Percentiles rank a stretch among this genome's conserved stretches.
Conservation (phyloP, 805 yeast genomes). For the Pichia nakasei region DNA sequence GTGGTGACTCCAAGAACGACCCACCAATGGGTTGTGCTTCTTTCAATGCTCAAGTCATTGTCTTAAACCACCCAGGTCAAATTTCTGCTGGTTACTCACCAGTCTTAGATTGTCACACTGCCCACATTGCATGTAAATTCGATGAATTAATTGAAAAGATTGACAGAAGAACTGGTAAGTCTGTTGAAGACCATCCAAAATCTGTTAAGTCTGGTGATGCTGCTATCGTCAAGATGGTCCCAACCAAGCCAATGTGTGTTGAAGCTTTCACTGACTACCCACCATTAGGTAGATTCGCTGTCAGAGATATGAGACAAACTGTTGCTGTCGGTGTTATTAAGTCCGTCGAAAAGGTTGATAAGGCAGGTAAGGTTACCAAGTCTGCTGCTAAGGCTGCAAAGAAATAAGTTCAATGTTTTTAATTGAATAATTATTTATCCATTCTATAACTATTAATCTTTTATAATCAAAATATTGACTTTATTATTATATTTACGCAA, state of each 20-base stretch:
- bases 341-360: constrained; percentile 77
- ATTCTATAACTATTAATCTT: constrained; percentile 1
- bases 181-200: constrained; percentile 81
- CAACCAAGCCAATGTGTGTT: constrained; percentile 89
- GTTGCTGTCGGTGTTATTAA: constrained; percentile 99
- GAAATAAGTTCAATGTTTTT: constrained; percentile 39
- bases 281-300: constrained; percentile 96
- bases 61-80: constrained; percentile 90
- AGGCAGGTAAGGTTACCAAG: constrained; percentile 94
- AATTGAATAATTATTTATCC: constrained; percentile 1
- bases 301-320: constrained; percentile 99
- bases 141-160: constrained; percentile 75
- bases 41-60: constrained; percentile 69
- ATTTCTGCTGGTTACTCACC: constrained; percentile 87
- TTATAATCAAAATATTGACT: not conserved
- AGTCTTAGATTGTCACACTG: constrained; percentile 87
- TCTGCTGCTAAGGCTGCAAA: constrained; percentile 80
- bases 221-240: constrained; percentile 84
- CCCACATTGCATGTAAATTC: constrained; percentile 87
- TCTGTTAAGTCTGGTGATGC: constrained; percentile 95
- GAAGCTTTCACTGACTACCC: constrained; percentile 93
- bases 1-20: constrained; percentile 86
- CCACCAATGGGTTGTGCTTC: constrained; percentile 75
- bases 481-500: not conserved
- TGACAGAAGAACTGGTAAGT: constrained; percentile 91